phyloP scores from a whole-genome alignment of 2,329 filamentous ascomycete species.

The Bipolaris sorokiniana region DNA sequence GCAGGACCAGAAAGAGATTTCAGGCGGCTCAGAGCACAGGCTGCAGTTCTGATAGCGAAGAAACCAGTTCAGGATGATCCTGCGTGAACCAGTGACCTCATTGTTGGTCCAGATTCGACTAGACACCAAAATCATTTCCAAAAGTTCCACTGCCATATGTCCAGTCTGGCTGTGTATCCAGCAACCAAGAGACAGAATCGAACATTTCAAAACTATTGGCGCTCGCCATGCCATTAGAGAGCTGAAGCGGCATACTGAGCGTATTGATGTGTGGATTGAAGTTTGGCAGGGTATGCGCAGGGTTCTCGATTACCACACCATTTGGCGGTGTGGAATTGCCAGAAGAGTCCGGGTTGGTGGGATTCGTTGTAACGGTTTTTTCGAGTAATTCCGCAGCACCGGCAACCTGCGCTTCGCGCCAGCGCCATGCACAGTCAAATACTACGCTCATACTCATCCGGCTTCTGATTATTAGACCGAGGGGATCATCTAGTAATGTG shows the following conservation, averaged over 20 bases:
- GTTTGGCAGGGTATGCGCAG: conserved; percentile 41
- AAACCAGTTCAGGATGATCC: neutral
- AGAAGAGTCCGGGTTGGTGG: conserved; percentile 79
- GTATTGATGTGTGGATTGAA: conserved; percentile 49
- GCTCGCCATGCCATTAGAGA: conserved; percentile 60
- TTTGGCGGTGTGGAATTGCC: conserved; percentile 67
- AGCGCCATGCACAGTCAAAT: conserved; percentile 85
- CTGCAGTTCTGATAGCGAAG: neutral
- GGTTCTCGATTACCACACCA: conserved; percentile 40
- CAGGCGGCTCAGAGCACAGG: neutral
- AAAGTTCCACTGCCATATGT: conserved; percentile 38
- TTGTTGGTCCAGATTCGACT: neutral
- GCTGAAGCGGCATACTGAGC: conserved; percentile 61
- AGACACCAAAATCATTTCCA: conserved; percentile 40
- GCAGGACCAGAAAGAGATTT: neutral
- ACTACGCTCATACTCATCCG: conserved; percentile 85
- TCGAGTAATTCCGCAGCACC: conserved; percentile 56
- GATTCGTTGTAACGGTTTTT: conserved; percentile 80
- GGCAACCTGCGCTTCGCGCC: conserved; percentile 70
- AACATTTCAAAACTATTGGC: conserved; percentile 70
- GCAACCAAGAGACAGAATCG: conserved; percentile 90
- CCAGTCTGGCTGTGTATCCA: conserved; percentile 70
- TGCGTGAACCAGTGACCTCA: neutral
- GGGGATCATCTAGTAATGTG: conserved; percentile 65
- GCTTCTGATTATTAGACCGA: conserved; percentile 82